Base-by-base conservation (phyloP, 768 basidiomycete species). In the Epithele typhae region DNA sequence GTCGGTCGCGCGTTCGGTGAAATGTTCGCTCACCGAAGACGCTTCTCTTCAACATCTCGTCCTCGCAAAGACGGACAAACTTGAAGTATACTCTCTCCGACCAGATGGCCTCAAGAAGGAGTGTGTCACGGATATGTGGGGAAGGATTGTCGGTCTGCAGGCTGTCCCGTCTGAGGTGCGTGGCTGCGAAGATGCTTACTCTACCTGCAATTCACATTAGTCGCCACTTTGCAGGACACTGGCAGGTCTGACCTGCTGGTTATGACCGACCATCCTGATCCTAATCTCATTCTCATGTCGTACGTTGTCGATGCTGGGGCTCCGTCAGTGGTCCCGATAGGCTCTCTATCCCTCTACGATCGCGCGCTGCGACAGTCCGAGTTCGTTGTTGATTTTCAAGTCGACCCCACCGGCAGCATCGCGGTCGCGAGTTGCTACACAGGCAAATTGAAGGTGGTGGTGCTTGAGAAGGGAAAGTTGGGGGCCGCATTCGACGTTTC, bases 231-330 rank as follows among this genome's bases (percentile, higher is more conserved):
- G 41, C 36, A 40, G 25, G 45, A 35, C 18, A 41, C 32, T 40
- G 49, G 46, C 38, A 27, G 69, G 65, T 53, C 72, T 23, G 80
- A 80, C 58, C 56, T 91, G 12, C 61, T 88, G 18, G 72, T 88
- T 25, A 72, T 91, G 59, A 75, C 84, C 0, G 86, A 86, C 49
- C 87, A 89, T 55, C 87, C 88, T 1, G 78, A 86, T 25, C 84
- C 88, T 8, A 79, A 82, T 49, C 71, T 91, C 11, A 63, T 90
- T 27, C 71, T 89, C 52, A 68, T 92, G 33, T 60, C 68, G 3
- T 85, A 81, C 58, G 61, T 62, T 3, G 67, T 71, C 30, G 60
- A 68, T 6, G 45, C 51, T 25, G 58, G 61, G 59, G 44, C 54
- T 63, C 11, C 58, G 49, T 43, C 46, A 7, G 63, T 87, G 14